A percentile compares a stretch with the other conserved stretches of the same genome.
Conservation (phyloP, 257 asterid genomes). For the Solanum corneliomulleri region DNA sequence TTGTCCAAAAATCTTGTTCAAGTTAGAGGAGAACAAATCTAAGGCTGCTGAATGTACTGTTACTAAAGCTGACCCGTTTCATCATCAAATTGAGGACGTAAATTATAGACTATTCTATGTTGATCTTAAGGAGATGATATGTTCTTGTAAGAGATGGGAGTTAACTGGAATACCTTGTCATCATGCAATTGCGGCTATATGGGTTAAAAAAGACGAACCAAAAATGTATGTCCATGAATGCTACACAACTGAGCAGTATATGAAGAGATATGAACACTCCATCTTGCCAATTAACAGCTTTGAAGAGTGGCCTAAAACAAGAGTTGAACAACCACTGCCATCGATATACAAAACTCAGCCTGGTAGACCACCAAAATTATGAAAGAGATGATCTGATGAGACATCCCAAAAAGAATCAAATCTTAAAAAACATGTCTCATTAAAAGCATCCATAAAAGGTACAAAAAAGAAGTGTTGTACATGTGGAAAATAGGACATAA, state of each 20-base stretch:
- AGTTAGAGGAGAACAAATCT: not conserved
- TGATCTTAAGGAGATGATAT: not conserved
- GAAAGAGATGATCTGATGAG: not conserved
- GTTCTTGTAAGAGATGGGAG: not conserved
- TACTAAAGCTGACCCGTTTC: not conserved
- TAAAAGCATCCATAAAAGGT: not conserved
- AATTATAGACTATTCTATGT: not conserved
- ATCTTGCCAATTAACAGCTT: not conserved
- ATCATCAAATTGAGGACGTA: not conserved
- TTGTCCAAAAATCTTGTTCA: not conserved
- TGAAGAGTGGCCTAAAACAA: not conserved
- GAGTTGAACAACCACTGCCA: not conserved
- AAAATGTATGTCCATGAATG: not conserved
- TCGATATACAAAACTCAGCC: not conserved
- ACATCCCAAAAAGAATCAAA: not conserved
- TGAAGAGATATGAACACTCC: not conserved
- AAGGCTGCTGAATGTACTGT: not conserved
- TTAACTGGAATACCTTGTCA: not conserved
- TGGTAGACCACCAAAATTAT: not conserved
- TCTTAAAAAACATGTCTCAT: not conserved
- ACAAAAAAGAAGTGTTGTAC: not conserved
- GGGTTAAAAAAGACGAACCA: not conserved
- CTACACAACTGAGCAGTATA: not conserved
- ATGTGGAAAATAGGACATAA: not conserved
- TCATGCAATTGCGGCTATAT: not conserved